phyloP scores from a whole-genome alignment of 495 filamentous ascomycete genomes.

The Podospora tetraspora region DNA sequence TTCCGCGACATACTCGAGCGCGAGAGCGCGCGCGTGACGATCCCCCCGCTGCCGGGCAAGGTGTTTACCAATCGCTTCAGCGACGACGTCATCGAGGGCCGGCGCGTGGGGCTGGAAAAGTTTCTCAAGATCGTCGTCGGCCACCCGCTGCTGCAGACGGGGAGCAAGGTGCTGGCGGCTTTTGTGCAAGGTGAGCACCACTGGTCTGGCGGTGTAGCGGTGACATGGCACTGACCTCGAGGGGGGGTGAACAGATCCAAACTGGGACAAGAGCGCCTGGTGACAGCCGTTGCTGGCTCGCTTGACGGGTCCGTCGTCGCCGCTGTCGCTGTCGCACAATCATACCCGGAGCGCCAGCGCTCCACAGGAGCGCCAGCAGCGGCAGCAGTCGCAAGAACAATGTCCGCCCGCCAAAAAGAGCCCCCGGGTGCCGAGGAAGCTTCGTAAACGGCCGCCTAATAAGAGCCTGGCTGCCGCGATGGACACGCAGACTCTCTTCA shows the following conservation, averaged over 20 bases:
- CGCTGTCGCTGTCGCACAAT: constrained; percentile 5
- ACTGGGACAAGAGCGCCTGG: constrained; percentile 78
- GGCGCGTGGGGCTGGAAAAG: constrained; percentile 84
- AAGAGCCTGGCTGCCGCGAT: constrained; percentile 17
- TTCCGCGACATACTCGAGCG: constrained; percentile 98
- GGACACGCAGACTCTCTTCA: constrained; percentile 28
- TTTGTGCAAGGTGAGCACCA: constrained; percentile 95
- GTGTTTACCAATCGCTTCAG: constrained; percentile 98
- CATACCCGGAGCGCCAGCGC: not conserved
- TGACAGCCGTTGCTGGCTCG: constrained; percentile 40
- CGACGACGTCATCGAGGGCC: constrained; percentile 96
- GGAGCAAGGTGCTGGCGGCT: constrained; percentile 88
- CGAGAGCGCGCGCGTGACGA: constrained; percentile 88
- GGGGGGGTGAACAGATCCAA: constrained; percentile 49
- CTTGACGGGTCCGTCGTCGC: constrained; percentile 22
- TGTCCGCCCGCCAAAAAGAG: constrained; percentile 6
- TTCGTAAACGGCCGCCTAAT: constrained; percentile 42
- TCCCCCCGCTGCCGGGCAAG: constrained; percentile 92
- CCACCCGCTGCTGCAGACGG: constrained; percentile 93
- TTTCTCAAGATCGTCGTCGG: constrained; percentile 98
- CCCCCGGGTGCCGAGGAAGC: constrained; percentile 40
- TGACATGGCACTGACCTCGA: not conserved
- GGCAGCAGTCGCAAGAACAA: constrained; percentile 8
- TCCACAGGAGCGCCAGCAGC: not conserved
- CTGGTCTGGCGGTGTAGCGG: not conserved